Conservation (phyloP, 208 protist species). For the Trypanosoma boissoni region DNA sequence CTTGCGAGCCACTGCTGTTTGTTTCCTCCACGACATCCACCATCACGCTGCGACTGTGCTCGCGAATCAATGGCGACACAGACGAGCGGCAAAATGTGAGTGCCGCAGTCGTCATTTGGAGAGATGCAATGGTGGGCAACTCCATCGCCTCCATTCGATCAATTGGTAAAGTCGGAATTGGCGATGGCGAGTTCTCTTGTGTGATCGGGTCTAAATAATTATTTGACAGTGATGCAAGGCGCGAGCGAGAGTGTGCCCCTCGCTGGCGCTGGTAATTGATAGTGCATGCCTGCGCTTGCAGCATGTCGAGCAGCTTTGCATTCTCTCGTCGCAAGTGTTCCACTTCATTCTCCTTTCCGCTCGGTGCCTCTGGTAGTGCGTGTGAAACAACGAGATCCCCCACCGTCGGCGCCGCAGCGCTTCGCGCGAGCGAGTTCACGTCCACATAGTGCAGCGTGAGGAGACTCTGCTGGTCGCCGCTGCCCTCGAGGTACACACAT, state of each 20-base stretch:
- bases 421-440: conserved; percentile 52
- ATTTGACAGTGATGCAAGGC: conserved; percentile 30
- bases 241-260: conserved; percentile 25
- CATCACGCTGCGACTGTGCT: conserved; percentile 23
- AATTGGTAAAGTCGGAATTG: conserved; percentile 3
- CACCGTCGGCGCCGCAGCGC: conserved; percentile 26
- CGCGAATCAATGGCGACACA: conserved; percentile 34
- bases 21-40: conserved; percentile 35
- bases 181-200: conserved; percentile 19
- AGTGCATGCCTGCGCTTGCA: conserved; percentile 43
- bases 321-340: conserved; percentile 60
- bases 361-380: conserved; percentile 32
- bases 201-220: conserved; percentile 3
- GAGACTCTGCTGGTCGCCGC: conserved; percentile 35
- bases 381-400: conserved; percentile 45
- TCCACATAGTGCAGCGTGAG: conserved; percentile 74
- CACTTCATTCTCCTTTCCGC: conserved; percentile 39
- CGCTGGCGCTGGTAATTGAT: conserved; percentile 54
- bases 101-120: conserved; percentile 5
- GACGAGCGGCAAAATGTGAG: conserved; percentile 41
- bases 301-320: conserved; percentile 58
- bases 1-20: conserved; percentile 29
- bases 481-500: conserved; percentile 46
- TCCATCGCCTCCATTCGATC: not conserved
- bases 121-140: conserved; percentile 13